phyloP scores from a whole-genome alignment of 305 asterid genomes.

The Ajuga reptans region DNA sequence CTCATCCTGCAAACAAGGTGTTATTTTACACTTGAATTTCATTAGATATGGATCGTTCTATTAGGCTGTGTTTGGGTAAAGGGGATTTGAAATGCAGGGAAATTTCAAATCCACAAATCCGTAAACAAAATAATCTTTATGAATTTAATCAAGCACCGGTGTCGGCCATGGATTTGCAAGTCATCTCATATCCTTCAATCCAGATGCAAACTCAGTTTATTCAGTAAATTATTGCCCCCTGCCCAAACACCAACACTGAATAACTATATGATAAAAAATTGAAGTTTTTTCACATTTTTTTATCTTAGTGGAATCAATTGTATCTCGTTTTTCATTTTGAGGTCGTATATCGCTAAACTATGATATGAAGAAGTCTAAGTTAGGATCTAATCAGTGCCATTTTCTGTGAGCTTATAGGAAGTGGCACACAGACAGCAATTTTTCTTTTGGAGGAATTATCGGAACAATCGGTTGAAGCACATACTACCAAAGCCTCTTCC shows the following conservation, averaged over 20 bases:
- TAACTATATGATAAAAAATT: neutral
- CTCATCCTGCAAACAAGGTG: conserved; percentile 93
- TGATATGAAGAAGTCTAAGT: neutral
- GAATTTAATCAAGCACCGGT: no score
- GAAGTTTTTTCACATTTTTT: neutral
- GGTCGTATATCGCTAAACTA: neutral
- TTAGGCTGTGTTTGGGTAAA: neutral
- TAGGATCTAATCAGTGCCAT: conserved; percentile 16
- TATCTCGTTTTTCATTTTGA: neutral
- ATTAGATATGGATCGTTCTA: neutral
- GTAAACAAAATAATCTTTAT: no score
- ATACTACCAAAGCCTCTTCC: conserved; percentile 81
- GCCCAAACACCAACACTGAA: no score
- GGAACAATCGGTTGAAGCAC: conserved; percentile 90
- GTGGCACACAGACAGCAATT: conserved; percentile 93
- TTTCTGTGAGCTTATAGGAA: conserved; percentile 47
- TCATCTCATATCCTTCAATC: no score
- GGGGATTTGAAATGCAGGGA: no score
- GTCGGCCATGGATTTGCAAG: no score
- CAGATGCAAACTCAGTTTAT: no score
- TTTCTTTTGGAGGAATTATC: conserved; percentile 80
- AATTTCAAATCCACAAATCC: no score
- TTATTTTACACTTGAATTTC: neutral
- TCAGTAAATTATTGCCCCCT: no score
- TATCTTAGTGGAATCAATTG: neutral